Base-by-base conservation (phyloP, 2,329 filamentous ascomycete species). In the Pseudophaeomoniella oleicola region DNA sequence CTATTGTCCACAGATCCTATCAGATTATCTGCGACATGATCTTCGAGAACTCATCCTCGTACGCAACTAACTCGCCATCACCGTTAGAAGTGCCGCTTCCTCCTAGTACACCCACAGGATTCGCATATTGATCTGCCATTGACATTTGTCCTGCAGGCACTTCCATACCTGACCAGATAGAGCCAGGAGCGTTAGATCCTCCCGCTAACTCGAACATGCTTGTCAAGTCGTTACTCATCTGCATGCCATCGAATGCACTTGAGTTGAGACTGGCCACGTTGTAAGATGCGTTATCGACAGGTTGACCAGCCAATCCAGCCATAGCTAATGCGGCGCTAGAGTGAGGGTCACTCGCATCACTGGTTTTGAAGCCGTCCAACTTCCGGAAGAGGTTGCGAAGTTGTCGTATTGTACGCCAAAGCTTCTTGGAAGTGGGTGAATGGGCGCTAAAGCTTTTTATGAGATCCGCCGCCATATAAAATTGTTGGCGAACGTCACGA, bases 401-500 rank as follows among this genome's bases (percentile, higher is more conserved):
- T 4, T 70, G 66, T 35, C 69, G 69, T 43, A 79, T 72, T 0
- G 72, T 77, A 43, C 70, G 73, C 75, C 75, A 79, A 2, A 80
- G 51, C 4, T 72, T 60, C 45, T 75, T 73, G 15, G 69, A 72
- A 12, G 77, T 68, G 45, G 69, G 73, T 0, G 71, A 76, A 40
- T 72, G 70, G 32, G 69, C 67, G 39, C 70, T 74, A 41, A 79
- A 69, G 3, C 69, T 70, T 19, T 73, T 72, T 33, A 80, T 65
- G 9, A 80, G 60, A 32, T 78, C 72, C 3, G 79, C 63, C 0
- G 74, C 75, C 62, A 75, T 72, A 57, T 78, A 77, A 51, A 79
- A 79, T 46, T 79, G 75, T 42, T 78, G 71, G 10, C 73, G 65
- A n/a, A 74, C 72, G 43, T 66, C 62, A 4, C 64, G 58, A 42